Percentiles rank a stretch among this genome's conserved stretches.
These are phyloP conservation scores for Aspergillus panamensis DNA, from an alignment of 495 filamentous ascomycete species.

Conservation along the genomic window DNA sequence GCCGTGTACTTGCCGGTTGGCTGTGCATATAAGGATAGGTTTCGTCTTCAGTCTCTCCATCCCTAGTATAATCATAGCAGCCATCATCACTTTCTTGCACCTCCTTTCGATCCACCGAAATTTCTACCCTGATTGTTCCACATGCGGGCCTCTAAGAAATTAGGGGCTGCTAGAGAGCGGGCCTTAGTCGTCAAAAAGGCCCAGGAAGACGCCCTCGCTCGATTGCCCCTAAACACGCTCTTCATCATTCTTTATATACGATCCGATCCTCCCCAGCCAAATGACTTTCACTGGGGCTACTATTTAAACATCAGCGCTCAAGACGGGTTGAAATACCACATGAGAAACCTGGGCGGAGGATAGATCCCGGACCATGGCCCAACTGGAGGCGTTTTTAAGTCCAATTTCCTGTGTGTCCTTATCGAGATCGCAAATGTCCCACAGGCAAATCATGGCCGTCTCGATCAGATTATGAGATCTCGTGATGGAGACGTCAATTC, in stretches of 20 bases:
- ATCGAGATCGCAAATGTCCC: constrained; percentile 12
- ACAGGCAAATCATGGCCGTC: not conserved
- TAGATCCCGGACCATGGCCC: constrained; percentile 23
- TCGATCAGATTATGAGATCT: constrained; percentile 20
- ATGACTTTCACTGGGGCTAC: constrained; percentile 26
- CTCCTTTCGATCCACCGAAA: not conserved
- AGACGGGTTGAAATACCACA: constrained; percentile 22
- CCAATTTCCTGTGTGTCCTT: constrained; percentile 20
- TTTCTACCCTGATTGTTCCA: not conserved
- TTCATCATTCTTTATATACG: constrained; percentile 16
- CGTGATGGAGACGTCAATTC: constrained; percentile 18
- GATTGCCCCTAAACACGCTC: constrained; percentile 1
- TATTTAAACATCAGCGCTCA: constrained; percentile 15
- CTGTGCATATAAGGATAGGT: not conserved
- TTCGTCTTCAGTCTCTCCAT: not conserved
- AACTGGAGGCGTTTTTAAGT: constrained; percentile 19
- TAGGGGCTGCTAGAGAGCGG: not conserved
- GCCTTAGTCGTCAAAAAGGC: not conserved
- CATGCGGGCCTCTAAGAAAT: not conserved
- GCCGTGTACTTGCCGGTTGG: not conserved
- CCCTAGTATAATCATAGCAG: not conserved
- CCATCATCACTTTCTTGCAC: not conserved
- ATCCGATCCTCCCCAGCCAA: constrained; percentile 6
- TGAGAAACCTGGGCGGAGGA: constrained; percentile 13
- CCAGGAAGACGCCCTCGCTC: constrained; percentile 7